These are phyloP conservation scores for Rhexocercosporidium sp. DNA, from an alignment of 2,329 filamentous ascomycete species.

Conservation along the genomic window DNA sequence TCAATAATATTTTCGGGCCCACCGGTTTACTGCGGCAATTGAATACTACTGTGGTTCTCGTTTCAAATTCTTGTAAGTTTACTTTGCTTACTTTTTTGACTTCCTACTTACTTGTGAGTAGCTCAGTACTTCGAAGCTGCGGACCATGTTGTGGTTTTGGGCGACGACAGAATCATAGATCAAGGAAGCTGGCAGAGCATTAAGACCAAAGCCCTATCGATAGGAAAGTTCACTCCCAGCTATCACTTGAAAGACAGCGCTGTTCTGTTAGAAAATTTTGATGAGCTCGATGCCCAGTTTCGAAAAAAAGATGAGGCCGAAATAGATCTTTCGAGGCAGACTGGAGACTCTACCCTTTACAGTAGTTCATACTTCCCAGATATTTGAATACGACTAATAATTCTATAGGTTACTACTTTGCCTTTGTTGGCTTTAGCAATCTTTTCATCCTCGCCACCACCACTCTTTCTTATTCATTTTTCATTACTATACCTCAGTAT, in stretches of 20 bases:
- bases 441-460: neutral
- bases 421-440: neutral
- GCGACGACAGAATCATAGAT: slow-evolving; percentile 37
- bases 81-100: neutral
- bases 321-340: slow-evolving; percentile 33
- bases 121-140: slow-evolving; percentile 45
- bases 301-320: slow-evolving; percentile 30
- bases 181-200: slow-evolving; percentile 45
- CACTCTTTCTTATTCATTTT: slow-evolving; percentile 12
- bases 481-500: slow-evolving; percentile 31
- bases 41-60: slow-evolving; percentile 50
- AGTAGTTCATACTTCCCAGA: slow-evolving; percentile 11
- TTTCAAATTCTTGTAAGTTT: slow-evolving; percentile 39
- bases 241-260: neutral
- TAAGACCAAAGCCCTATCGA: slow-evolving; percentile 30
- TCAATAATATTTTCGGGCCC: slow-evolving; percentile 48
- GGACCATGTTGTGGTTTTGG: slow-evolving; percentile 48
- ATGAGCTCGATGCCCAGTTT: slow-evolving; percentile 24
- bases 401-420: neutral
- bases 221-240: neutral
- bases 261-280: slow-evolving; percentile 23
- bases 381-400: slow-evolving; percentile 1
- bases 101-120: slow-evolving; percentile 28
- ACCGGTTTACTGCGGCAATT: slow-evolving; percentile 48
- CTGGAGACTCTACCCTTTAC: slow-evolving; percentile 33